A percentile compares a stretch with the other conserved stretches of the same genome.
These are phyloP conservation scores for Cystobasidium pallidum DNA, from an alignment of 1,284 basidiomycete genomes.

Conservation along the genomic window DNA sequence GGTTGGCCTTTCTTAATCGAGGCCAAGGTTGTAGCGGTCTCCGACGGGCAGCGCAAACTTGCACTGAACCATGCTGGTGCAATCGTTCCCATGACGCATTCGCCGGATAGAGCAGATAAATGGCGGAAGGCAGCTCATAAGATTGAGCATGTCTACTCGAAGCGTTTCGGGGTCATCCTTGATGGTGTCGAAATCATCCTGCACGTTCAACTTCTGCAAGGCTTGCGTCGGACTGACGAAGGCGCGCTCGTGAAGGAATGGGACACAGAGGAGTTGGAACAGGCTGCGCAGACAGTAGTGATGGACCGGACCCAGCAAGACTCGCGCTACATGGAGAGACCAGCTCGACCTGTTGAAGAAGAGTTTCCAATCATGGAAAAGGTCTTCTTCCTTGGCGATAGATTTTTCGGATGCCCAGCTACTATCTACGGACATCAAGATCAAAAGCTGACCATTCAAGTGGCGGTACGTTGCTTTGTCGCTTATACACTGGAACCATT, in stretches of 20 bases:
- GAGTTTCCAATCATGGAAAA: conserved; percentile 89
- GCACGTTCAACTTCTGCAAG: conserved; percentile 84
- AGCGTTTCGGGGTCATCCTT: conserved; percentile 82
- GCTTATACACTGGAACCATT: conserved; percentile 1
- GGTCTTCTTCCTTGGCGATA: conserved; percentile 92
- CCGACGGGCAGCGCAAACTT: conserved; percentile 85
- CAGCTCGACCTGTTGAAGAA: conserved; percentile 76
- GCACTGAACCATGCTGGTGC: conserved; percentile 67
- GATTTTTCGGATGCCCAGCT: conserved; percentile 92
- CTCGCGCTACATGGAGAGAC: conserved; percentile 75
- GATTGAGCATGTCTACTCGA: conserved; percentile 84
- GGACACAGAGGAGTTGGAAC: conserved; percentile 83
- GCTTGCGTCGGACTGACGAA: conserved; percentile 81
- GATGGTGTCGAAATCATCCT: conserved; percentile 78
- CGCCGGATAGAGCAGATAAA: conserved; percentile 19
- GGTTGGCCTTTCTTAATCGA: conserved; percentile 96
- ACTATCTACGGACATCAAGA: conserved; percentile 75
- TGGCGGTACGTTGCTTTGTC: conserved; percentile 66
- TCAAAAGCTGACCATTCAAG: conserved; percentile 70
- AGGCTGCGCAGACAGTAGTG: conserved; percentile 82
- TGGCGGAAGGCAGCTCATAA: conserved; percentile 64
- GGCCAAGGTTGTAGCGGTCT: conserved; percentile 81
- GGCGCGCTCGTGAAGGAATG: conserved; percentile 93
- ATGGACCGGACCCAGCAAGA: conserved; percentile 80
- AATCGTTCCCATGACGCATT: conserved; percentile 54